Evolutionary conservation across 2,329 filamentous ascomycete genomes (phyloP).

Genomic region (Alternaria sp.): DNA sequence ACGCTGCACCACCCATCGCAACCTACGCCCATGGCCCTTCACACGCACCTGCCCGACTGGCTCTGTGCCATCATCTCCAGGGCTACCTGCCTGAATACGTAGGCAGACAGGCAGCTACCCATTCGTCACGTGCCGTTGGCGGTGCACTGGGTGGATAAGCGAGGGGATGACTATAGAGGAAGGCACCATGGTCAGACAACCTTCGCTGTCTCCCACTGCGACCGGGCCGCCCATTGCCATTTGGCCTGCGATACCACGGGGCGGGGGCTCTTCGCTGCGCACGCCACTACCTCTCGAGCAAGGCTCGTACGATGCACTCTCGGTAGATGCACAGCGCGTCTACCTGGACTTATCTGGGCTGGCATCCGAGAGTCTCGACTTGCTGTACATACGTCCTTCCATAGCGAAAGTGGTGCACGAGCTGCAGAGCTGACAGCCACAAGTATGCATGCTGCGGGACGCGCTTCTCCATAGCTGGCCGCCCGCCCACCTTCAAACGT

Average conservation of each 20-base stretch:
- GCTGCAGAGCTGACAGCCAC: background rate
- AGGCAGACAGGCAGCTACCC: background rate
- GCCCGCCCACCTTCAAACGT: background rate
- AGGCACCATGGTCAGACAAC: background rate
- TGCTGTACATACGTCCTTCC: background rate
- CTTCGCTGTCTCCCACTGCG: background rate
- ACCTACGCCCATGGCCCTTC: background rate
- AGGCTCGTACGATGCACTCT: background rate
- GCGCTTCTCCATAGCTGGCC: background rate
- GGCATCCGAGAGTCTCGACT: background rate
- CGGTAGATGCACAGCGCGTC: background rate
- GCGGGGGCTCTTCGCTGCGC: background rate
- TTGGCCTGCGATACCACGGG: background rate
- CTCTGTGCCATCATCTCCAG: background rate
- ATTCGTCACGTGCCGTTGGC: background rate
- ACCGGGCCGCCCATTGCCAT: background rate
- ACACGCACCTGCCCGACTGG: background rate
- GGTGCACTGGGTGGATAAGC: background rate
- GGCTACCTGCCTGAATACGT: background rate
- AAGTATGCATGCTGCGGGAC: background rate
- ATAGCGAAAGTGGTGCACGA: background rate
- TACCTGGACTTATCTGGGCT: background rate
- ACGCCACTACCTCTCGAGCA: background rate
- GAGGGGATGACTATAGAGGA: background rate
- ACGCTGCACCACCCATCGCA: background rate